These are phyloP conservation scores for Zygoascus tannicola DNA, from an alignment of 805 yeast genomes.

Conservation along the genomic window DNA sequence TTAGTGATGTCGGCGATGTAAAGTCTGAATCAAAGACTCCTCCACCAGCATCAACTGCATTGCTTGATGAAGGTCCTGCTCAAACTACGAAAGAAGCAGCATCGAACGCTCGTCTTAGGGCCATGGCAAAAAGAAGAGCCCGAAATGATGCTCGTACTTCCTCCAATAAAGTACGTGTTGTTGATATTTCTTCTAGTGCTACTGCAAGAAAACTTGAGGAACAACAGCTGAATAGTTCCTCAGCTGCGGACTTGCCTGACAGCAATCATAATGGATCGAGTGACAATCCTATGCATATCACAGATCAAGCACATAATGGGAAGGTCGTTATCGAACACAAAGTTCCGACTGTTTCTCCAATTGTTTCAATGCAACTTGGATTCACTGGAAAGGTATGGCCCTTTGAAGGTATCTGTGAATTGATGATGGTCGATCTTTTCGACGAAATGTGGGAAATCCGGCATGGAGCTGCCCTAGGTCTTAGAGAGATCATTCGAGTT, in stretches of 20 bases:
- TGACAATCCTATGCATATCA: conserved; percentile 41
- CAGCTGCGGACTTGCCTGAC: conserved; percentile 19
- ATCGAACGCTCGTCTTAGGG: conserved; percentile 84
- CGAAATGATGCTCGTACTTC: conserved; percentile 38
- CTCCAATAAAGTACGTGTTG: conserved; percentile 34
- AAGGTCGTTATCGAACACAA: conserved; percentile 79
- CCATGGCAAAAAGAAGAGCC: conserved; percentile 41
- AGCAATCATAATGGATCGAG: too few relatives aligned
- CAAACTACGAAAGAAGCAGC: conserved; percentile 43
- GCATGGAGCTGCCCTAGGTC: conserved; percentile 91
- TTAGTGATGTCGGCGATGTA: conserved; percentile 24
- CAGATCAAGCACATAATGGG: conserved; percentile 70
- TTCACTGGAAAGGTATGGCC: conserved; percentile 82
- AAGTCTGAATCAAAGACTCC: conserved; percentile 11
- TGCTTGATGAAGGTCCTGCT: conserved; percentile 7
- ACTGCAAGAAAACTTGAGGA: conserved; percentile 22
- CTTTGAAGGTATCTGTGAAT: conserved; percentile 84
- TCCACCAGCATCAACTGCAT: conserved; percentile 9
- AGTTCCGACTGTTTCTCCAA: conserved; percentile 51
- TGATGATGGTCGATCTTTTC: conserved; percentile 67
- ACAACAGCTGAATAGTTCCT: conserved; percentile 21
- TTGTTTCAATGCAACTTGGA: conserved; percentile 59
- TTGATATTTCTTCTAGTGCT: conserved; percentile 24
- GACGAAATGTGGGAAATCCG: conserved; percentile 88
- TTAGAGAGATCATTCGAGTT: conserved; percentile 71